A percentile compares a stretch with the other conserved stretches of the same genome.
Evolutionary conservation across 2,329 filamentous ascomycete genomes (phyloP).

Genomic region (Talaromyces sp.): DNA sequence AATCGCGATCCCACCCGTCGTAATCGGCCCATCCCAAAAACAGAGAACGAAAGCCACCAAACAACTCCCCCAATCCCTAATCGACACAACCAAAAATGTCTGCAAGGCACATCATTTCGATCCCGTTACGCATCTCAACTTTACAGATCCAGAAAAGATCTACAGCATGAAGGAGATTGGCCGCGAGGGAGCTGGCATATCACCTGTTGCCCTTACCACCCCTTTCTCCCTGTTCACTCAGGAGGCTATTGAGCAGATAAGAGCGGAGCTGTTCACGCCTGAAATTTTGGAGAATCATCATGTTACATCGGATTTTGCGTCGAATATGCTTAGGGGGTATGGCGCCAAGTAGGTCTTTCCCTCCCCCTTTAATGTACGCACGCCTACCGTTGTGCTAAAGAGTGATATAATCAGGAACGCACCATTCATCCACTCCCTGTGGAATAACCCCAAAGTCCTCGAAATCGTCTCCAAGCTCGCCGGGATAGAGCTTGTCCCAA

Average conservation of each 20-base stretch:
- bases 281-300: not conserved
- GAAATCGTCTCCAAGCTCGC: not conserved
- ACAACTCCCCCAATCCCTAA: not conserved
- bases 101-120: not conserved
- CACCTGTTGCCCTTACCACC: not conserved
- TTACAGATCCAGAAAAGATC: not conserved
- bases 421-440: not conserved
- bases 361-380: not conserved
- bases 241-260: not conserved
- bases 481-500: not conserved
- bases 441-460: not conserved
- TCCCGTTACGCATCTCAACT: not conserved
- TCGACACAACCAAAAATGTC: not conserved
- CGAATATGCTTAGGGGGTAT: slow-evolving; percentile 1
- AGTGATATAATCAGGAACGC: not conserved
- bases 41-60: not conserved
- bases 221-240: not conserved
- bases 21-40: not conserved
- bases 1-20: not conserved
- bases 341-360: not conserved
- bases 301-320: not conserved
- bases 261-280: not conserved
- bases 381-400: not conserved
- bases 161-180: not conserved
- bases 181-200: not conserved